Evolutionary conservation across 75 land plant species (phyloP), one percentile per base, ranked within the genome.

Genomic region (Picea sitchensis): DNA sequence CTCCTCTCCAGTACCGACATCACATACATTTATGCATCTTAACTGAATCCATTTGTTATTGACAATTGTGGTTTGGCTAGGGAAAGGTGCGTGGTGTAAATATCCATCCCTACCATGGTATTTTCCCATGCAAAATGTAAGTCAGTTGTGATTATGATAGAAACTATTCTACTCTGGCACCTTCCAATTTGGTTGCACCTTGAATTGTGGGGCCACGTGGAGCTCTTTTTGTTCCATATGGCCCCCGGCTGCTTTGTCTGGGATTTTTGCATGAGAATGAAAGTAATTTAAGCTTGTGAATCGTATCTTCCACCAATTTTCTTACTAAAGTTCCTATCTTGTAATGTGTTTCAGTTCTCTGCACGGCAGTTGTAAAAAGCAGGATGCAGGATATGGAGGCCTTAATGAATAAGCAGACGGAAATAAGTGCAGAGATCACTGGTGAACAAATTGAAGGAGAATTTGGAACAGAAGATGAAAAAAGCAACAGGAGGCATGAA

Each of bases 301-400:
- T 18, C 5, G 0, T 0, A 61, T 18, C 21, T 61, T 18, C 63
- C 21, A 61, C 63, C 63, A n/a, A 18, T 5, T 18, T 61, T n/a
- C 18, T 61, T 61, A 61, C 21, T 18, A 18, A 61, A n/a, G 21
- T 18, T n/a, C n/a, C 0, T 61, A 18, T 61, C 20, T n/a, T 61
- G 3, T 61, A 61, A 18, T 61, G 63, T 61, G 18, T 61, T n/a
- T 61, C 63, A 75, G 76, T 75, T 14, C 59, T 75, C 6, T 54
- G 18, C 36, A 15, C 76, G 20, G 76, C 23, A 51, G 59, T 75
- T 2, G 76, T 15, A 75, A 75, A 75, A 75, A 75, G 59, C 15
- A 75, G 76, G 54, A 75, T 75, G 76, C 30, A 75, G 31, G 76
- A 75, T 30, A 23, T 75, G 59, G 34, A 75, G 59, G 59, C 59